Conservation (phyloP, 176 grass and related monocot genomes). For the Elaeis guineensis region DNA sequence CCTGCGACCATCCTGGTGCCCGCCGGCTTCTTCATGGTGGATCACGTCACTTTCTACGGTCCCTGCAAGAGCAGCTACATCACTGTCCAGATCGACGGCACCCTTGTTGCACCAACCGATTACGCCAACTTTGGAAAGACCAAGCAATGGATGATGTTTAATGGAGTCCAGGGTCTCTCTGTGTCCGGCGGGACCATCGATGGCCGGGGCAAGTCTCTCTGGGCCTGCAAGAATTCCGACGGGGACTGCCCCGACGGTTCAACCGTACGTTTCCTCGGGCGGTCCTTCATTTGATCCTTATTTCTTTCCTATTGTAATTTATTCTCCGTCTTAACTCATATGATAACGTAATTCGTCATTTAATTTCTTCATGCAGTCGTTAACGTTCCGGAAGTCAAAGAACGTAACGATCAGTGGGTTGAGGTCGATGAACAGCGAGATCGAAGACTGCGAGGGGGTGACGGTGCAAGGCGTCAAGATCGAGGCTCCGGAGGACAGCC, state of each 20-base stretch:
- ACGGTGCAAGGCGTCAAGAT: slow-evolving; percentile 44
- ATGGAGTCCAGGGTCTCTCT: slow-evolving; percentile 43
- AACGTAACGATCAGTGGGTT: slow-evolving; percentile 48
- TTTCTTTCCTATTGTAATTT: no score
- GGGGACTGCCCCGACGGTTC: slow-evolving; percentile 32
- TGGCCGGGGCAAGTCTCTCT: slow-evolving; percentile 55
- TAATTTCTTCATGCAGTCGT: slow-evolving; percentile 33
- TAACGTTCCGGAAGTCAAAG: slow-evolving; percentile 67
- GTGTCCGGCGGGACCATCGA: slow-evolving; percentile 67
- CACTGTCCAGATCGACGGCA: slow-evolving; percentile 44
- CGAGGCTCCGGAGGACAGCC: slow-evolving; percentile 57
- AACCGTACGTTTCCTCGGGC: neutral
- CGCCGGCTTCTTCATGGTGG: slow-evolving; percentile 41
- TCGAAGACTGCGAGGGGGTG: slow-evolving; percentile 44
- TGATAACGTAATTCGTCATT: no score
- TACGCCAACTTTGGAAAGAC: slow-evolving; percentile 16
- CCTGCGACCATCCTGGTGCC: slow-evolving; percentile 51
- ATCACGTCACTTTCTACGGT: slow-evolving; percentile 36
- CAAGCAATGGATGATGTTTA: slow-evolving; percentile 57
- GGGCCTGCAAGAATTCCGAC: slow-evolving; percentile 38
- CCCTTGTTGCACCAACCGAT: slow-evolving; percentile 34
- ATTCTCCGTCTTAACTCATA: no score
- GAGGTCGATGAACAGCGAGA: slow-evolving; percentile 59
- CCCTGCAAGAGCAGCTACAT: slow-evolving; percentile 48
- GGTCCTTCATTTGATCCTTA: no score